Evolutionary conservation across 2,329 filamentous ascomycete genomes (phyloP), one percentile per base, ranked within the genome.

Genomic region (Colletotrichum sp.): DNA sequence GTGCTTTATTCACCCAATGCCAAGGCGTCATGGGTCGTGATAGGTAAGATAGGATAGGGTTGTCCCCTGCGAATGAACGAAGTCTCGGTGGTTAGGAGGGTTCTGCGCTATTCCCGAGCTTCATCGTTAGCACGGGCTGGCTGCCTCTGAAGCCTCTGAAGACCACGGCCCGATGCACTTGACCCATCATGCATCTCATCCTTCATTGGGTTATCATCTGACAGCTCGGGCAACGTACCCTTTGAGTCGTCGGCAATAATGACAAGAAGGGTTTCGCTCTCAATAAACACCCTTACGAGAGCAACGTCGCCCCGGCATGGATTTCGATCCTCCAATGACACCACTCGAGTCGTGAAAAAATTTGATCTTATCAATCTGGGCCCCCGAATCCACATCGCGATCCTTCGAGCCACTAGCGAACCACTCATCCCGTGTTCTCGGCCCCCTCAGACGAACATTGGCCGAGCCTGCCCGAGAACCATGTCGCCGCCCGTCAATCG

Each of bases 291-390:
- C 57, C 34, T 2, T 24, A 36, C 10, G 6, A 68, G 70, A 24
- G 59, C 59, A 68, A 72, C 36, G 21, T 69, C 36, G 63, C 70
- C 62, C 16, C 32, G 63, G 26, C 63, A 68, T 52, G 70, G 70
- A 62, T 68, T 26, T 34, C 62, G 34, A 68, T 72, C 63, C 52
- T 62, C 70, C 63, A 59, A 72, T 72, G 34, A 30, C 34, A 68
- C 52, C 49, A 49, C 32, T 18, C 34, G 34, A 21, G 13, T 24
- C 24, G 13, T 24, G 52, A 16, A 21, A 69, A 62, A 30, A 52
- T 39, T 69, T 55, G 55, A 69, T 72, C 70, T 69, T 72, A 72
- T 72, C 70, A 72, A 72, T 72, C 70, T 69, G 36, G 36, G 28
- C 63, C 70, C 62, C 32, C 34, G 10, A 67, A 21, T 36, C 70